Conservation (phyloP, 108 stramenopile species). For the Cyclotella sp. region DNA sequence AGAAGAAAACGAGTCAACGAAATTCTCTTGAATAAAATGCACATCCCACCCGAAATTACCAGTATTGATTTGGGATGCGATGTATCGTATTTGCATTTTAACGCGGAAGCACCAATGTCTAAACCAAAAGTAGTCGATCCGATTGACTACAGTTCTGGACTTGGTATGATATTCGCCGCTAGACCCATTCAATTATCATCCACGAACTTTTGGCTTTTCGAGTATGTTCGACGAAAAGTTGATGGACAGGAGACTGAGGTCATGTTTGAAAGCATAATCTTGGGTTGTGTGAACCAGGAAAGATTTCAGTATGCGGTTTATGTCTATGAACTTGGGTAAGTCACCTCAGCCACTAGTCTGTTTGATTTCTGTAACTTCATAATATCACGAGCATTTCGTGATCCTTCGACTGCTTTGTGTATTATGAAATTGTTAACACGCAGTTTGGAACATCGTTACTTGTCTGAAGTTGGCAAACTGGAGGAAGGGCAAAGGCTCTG, state of each 20-base stretch:
- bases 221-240: conserved; percentile 65
- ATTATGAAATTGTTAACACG: not conserved
- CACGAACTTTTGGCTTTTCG: conserved; percentile 80
- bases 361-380: not conserved
- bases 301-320: conserved; percentile 75
- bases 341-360: not conserved
- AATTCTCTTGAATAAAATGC: conserved; percentile 46
- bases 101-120: conserved; percentile 1
- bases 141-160: conserved; percentile 67
- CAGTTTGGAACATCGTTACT: conserved; percentile 69
- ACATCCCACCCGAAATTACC: conserved; percentile 57
- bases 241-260: conserved; percentile 42
- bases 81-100: conserved; percentile 9
- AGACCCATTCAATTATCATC: conserved; percentile 62
- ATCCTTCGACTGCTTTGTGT: not conserved
- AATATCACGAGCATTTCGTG: not conserved
- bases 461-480: conserved; percentile 60
- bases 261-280: conserved; percentile 62
- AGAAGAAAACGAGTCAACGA: conserved; percentile 63
- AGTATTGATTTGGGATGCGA: conserved; percentile 61
- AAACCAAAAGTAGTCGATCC: conserved; percentile 38
- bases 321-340: conserved; percentile 70
- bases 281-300: conserved; percentile 70
- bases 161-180: conserved; percentile 60
- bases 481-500: conserved; percentile 59